phyloP scores from a whole-genome alignment of 768 basidiomycete genomes.

The Pleurotus sapidus region DNA sequence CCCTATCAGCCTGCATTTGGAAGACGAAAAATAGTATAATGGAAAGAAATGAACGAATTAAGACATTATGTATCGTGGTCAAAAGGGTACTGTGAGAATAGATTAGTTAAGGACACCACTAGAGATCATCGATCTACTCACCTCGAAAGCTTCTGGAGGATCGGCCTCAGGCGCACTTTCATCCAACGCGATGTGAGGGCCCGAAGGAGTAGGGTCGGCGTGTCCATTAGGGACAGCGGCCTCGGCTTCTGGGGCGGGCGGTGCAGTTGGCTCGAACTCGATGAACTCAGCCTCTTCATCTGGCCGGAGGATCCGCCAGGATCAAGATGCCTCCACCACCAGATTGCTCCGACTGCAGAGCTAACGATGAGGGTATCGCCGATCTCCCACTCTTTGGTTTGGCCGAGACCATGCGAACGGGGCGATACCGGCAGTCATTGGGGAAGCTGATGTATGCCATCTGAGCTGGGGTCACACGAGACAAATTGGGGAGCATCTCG shows the following conservation, averaged over 20 bases:
- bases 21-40: background rate
- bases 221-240: slow-evolving; percentile 26
- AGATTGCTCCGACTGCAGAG: slow-evolving; percentile 52
- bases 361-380: slow-evolving; percentile 23
- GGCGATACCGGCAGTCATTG: slow-evolving; percentile 75
- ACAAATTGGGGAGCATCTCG: slow-evolving; percentile 82
- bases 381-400: slow-evolving; percentile 35
- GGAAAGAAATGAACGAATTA: slow-evolving; percentile 23
- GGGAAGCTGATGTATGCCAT: slow-evolving; percentile 84
- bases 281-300: slow-evolving; percentile 76
- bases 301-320: slow-evolving; percentile 68
- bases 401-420: slow-evolving; percentile 77
- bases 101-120: slow-evolving; percentile 17
- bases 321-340: slow-evolving; percentile 90
- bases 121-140: slow-evolving; percentile 31
- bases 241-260: slow-evolving; percentile 21
- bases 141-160: slow-evolving; percentile 82
- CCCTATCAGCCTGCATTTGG: background rate
- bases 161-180: slow-evolving; percentile 71
- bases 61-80: slow-evolving; percentile 47
- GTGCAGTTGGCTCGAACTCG: slow-evolving; percentile 42
- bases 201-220: slow-evolving; percentile 28
- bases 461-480: slow-evolving; percentile 90
- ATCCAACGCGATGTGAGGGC: slow-evolving; percentile 65
- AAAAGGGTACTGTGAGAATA: slow-evolving; percentile 63